Evolutionary conservation across 2,329 filamentous ascomycete genomes (phyloP).

Genomic region (Arachnopeziza araneosa): DNA sequence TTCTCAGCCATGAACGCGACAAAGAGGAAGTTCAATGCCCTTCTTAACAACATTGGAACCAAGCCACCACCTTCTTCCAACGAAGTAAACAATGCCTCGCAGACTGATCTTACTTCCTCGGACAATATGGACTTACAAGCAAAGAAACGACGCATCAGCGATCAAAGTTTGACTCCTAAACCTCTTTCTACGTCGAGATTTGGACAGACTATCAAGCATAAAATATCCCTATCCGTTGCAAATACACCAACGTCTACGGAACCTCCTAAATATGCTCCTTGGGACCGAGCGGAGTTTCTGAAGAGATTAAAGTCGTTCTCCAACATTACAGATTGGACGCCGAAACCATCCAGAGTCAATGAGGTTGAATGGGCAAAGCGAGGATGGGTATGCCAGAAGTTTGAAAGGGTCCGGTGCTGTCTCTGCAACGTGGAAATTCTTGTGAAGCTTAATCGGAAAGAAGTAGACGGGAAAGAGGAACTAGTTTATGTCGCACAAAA

Average conservation of each 20-base stretch:
- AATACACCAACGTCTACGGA: slow-evolving; percentile 17
- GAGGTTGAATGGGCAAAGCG: slow-evolving; percentile 94
- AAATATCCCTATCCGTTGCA: slow-evolving; percentile 22
- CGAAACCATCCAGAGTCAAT: slow-evolving; percentile 78
- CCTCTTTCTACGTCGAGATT: slow-evolving; percentile 5
- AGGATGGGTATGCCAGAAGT: slow-evolving; percentile 81
- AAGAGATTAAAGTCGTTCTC: slow-evolving; percentile 80
- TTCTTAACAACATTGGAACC: slow-evolving; percentile 61
- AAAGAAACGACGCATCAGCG: slow-evolving; percentile 29
- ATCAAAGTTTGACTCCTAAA: neutral
- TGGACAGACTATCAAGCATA: slow-evolving; percentile 18
- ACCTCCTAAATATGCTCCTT: slow-evolving; percentile 73
- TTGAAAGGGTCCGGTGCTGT: slow-evolving; percentile 79
- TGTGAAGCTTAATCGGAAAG: slow-evolving; percentile 66
- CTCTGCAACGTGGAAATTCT: slow-evolving; percentile 80
- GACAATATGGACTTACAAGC: slow-evolving; percentile 15
- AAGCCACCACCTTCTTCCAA: slow-evolving; percentile 38
- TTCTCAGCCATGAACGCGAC: slow-evolving; percentile 58
- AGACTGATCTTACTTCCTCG: slow-evolving; percentile 28
- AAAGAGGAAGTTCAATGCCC: slow-evolving; percentile 77
- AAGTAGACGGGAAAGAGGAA: slow-evolving; percentile 50
- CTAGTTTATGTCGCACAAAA: slow-evolving; percentile 52
- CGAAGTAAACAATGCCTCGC: slow-evolving; percentile 33
- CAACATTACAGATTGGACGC: slow-evolving; percentile 88
- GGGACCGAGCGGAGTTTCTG: slow-evolving; percentile 77